phyloP scores from a whole-genome alignment of 768 basidiomycete species.

The Artomyces pyxidatus region DNA sequence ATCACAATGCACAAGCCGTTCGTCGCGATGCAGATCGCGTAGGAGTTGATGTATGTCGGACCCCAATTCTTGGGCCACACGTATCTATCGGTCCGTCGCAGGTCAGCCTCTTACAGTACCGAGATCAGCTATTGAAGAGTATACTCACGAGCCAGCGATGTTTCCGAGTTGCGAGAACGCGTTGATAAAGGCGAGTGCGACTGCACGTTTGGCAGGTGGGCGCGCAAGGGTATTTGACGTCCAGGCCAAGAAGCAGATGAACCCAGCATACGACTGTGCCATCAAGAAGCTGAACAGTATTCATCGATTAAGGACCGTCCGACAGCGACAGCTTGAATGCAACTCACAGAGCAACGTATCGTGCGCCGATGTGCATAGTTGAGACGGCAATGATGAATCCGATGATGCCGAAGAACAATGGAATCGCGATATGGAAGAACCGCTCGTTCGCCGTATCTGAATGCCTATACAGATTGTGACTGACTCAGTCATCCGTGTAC shows the following conservation, averaged over 20 bases:
- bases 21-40: conserved; percentile 61
- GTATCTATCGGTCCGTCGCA: too few species aligned
- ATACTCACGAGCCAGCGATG: conserved; percentile 68
- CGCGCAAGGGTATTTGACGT: conserved; percentile 55
- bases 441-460: conserved; percentile 68
- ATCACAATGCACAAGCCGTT: conserved; percentile 34
- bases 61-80: conserved; percentile 66
- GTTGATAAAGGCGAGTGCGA: conserved; percentile 80
- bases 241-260: conserved; percentile 55
- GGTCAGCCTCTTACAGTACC: too few species aligned
- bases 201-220: conserved; percentile 82
- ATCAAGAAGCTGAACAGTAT: conserved; percentile 52
- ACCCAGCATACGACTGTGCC: conserved; percentile 67
- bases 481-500: too few species aligned
- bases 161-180: conserved; percentile 79
- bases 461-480: conserved; percentile 46
- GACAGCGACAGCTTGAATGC: not conserved
- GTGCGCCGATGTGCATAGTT: conserved; percentile 51
- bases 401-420: conserved; percentile 51
- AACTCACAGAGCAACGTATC: conserved; percentile 58
- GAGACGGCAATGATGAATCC: conserved; percentile 61
- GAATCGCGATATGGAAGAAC: conserved; percentile 52
- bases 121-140: too few species aligned
- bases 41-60: conserved; percentile 61
- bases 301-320: not conserved